phyloP scores from a whole-genome alignment of 495 filamentous ascomycete species.

The Talaromyces borbonicus region DNA sequence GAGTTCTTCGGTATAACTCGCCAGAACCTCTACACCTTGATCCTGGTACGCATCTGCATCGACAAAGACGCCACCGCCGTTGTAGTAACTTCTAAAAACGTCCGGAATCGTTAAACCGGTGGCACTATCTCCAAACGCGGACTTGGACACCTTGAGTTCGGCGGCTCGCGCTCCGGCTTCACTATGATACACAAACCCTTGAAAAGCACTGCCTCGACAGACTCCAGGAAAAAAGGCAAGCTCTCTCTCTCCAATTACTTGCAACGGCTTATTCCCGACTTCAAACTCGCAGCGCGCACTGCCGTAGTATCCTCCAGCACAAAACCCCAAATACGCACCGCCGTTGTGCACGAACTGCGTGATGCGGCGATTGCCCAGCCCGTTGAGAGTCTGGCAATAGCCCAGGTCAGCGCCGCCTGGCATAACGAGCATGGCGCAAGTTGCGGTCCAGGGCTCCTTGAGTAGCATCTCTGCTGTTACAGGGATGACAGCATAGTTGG shows the following conservation, averaged over 20 bases:
- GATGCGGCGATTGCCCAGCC: constrained; percentile 76
- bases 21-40: constrained; percentile 67
- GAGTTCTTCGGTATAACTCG: constrained; percentile 67
- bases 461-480: constrained; percentile 68
- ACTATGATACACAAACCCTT: constrained; percentile 84
- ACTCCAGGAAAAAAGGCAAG: constrained; percentile 79
- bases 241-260: constrained; percentile 81
- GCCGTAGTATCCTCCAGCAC: constrained; percentile 92
- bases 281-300: constrained; percentile 78
- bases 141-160: constrained; percentile 54
- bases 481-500: constrained; percentile 86
- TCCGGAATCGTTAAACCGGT: constrained; percentile 40
- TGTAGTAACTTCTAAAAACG: constrained; percentile 74
- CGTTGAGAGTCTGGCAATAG: constrained; percentile 83
- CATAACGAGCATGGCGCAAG: constrained; percentile 83
- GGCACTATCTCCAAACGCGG: constrained; percentile 38
- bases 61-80: constrained; percentile 93
- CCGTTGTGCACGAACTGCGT: constrained; percentile 76
- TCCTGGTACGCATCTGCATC: constrained; percentile 55
- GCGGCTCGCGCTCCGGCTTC: constrained; percentile 76
- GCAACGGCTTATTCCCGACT: constrained; percentile 67
- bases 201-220: constrained; percentile 80
- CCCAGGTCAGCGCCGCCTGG: constrained; percentile 92
- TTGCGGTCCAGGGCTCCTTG: constrained; percentile 83
- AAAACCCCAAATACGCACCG: constrained; percentile 80